A percentile compares a stretch with the other conserved stretches of the same genome.
These are phyloP conservation scores for Piloderma croceum DNA, from an alignment of 768 basidiomycete genomes.

Conservation along the genomic window DNA sequence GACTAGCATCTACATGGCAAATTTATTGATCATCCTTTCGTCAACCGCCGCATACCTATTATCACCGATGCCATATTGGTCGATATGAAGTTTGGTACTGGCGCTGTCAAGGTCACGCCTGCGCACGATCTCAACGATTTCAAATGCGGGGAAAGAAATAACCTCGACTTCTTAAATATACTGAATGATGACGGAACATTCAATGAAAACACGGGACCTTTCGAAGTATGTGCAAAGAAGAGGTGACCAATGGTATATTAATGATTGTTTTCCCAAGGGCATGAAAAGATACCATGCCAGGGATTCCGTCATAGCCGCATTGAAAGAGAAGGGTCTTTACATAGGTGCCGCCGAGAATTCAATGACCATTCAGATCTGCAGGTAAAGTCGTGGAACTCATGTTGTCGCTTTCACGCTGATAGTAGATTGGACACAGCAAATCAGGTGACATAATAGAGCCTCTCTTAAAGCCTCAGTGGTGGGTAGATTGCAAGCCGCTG, in stretches of 20 bases:
- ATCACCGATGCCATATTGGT: constrained; percentile 77
- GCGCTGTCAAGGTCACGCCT: constrained; percentile 98
- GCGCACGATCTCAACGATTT: constrained; percentile 98
- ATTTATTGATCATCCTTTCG: constrained; percentile 84
- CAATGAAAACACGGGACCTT: constrained; percentile 83
- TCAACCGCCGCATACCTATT: constrained; percentile 82
- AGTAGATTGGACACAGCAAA: constrained; percentile 48
- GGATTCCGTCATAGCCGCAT: constrained; percentile 70
- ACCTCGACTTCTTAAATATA: constrained; percentile 88
- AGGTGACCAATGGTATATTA: constrained; percentile 8
- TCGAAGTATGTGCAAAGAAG: constrained; percentile 68
- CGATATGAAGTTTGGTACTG: constrained; percentile 95
- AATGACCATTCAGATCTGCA: constrained; percentile 95
- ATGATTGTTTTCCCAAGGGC: constrained; percentile 43
- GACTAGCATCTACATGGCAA: constrained; percentile 86
- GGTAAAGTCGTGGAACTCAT: constrained; percentile 41
- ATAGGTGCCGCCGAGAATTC: constrained; percentile 93
- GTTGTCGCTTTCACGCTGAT: background rate
- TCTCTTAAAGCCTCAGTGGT: constrained; percentile 97
- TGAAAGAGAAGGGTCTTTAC: constrained; percentile 81
- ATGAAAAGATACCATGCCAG: constrained; percentile 97
- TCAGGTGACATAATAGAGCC: constrained; percentile 96
- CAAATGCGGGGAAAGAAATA: constrained; percentile 83
- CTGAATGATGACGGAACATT: constrained; percentile 96
- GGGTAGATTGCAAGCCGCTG: constrained; percentile 89